Base-by-base conservation (phyloP, 169 alveolate genomes). In the Plasmodium fragile region DNA sequence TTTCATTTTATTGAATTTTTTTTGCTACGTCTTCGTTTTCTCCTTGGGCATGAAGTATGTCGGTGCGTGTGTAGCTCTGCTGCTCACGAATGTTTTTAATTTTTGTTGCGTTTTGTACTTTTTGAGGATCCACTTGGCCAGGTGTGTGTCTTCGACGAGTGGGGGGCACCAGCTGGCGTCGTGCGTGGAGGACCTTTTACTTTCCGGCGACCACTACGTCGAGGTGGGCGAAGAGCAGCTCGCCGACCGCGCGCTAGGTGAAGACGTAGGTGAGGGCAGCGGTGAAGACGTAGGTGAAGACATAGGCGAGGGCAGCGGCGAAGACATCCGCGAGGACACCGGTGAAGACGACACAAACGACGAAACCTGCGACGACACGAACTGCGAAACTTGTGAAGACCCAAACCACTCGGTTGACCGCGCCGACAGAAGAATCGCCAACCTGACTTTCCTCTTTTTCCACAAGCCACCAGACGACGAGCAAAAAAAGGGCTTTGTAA, bases 1-100 rank as follows among this genome's bases (percentile, higher is more conserved):
- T n/a, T 71, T 73, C 52, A 36, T 71, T 71, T 43, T 71, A 5
- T 73, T 83, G 52, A 73, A 71, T 72, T 41, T 83, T 41, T 83
- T 83, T 13, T 34, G 92, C 78, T 83, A 71, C 52, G 8, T 83
- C 4, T 83, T 83, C 32, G 83, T 83, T 4, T 39, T 83, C 10
- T 39, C 32, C 43, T 28, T 83, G 1, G 43, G 16, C 52, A 36
- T 83, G 92, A 43, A 10, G 11, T 72, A 83, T n/a, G 18, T 45
- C 22, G 92, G 92, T 1, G 92, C 83, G 10, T 25, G 83, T 13
- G 8, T 73, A 7, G 25, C 92, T 16, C 2, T 41, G 22, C 71
- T 83, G 5, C 25, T 71, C 6, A 71, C 83, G 0, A 83, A 45
- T 49, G 55, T 83, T 41, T 43, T 83, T 70, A 83, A 72, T 49